These are phyloP conservation scores for Ogataea pilisensis DNA, from an alignment of 805 yeast species.

Conservation along the genomic window DNA sequence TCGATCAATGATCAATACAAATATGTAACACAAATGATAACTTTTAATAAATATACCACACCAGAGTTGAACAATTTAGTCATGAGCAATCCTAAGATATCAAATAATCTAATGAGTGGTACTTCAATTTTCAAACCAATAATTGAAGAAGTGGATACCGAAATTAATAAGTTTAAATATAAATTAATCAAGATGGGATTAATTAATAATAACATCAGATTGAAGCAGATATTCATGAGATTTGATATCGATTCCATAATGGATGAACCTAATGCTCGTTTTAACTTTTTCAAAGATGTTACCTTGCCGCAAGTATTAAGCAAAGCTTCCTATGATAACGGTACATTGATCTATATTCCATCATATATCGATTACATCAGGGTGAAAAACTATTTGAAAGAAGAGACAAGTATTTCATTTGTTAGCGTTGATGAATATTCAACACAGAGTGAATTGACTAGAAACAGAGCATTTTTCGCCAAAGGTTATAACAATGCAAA, in stretches of 20 bases:
- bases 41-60: constrained; percentile 70
- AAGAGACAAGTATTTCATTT: constrained; percentile 59
- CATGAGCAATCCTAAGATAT: constrained; percentile 39
- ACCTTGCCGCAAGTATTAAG: constrained; percentile 67
- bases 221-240: constrained; percentile 69
- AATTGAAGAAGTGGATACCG: constrained; percentile 43
- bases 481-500: constrained; percentile 34
- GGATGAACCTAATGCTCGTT: constrained; percentile 77
- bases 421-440: constrained; percentile 83
- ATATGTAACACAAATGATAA: constrained; percentile 69
- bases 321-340: constrained; percentile 61
- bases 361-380: constrained; percentile 83
- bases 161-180: constrained; percentile 58
- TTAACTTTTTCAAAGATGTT: constrained; percentile 72
- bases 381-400: constrained; percentile 63
- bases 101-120: constrained; percentile 49
- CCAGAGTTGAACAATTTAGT: constrained; percentile 74
- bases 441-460: constrained; percentile 60
- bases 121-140: constrained; percentile 51
- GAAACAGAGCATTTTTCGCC: constrained; percentile 67
- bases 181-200: constrained; percentile 27
- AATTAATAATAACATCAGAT: constrained; percentile 36
- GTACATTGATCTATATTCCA: constrained; percentile 77
- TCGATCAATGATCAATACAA: constrained; percentile 77
- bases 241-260: constrained; percentile 53